Base-by-base conservation (phyloP, 2,329 filamentous ascomycete genomes). In the Fusarium equiseti region DNA sequence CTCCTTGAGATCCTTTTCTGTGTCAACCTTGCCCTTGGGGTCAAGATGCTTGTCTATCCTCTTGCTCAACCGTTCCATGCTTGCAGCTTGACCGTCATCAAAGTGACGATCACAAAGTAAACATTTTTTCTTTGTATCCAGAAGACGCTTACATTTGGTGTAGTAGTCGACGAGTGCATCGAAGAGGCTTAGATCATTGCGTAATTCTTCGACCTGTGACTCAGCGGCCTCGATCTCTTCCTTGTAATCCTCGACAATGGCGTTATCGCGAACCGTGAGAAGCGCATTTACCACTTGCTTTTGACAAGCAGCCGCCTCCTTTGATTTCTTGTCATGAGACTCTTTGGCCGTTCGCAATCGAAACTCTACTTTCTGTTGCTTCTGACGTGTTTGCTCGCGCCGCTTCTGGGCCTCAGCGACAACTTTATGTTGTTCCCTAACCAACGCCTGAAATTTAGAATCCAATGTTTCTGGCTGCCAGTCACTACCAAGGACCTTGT, bases 381-480 rank as follows among this genome's bases (percentile, higher is more conserved):
- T 92, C 70, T 92, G 88, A 70, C 87, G 88, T 4, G 89, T 85
- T 42, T 87, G 86, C 63, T 97, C 94, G 52, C 93, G 90, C 63
- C 89, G 86, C 50, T 87, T 88, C 76, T 92, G 90, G 8, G 90
- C 89, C 40, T 92, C 89, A 15, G 86, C 84, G 31, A 94, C 84
- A 26, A 85, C 79, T 38, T 84, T 83, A 26, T 80, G 84, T 73
- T 90, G 91, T 40, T 85, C 81, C 49, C 88, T 84, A 11, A 94
- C 74, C 5, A 86, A 84, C 4, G 83, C 81, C 71, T 96, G 90
- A 70, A 92, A 97, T 26, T 90, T 86, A 42, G 84, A 77, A 46
- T 97, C 94, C 13, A 98, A 79, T 1, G 86, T 91, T 16, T 89
- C 85, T 7, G 90, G 84, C 26, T 89, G 83, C 94, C 94, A 98